Evolutionary conservation across 2,329 filamentous ascomycete species (phyloP), one percentile per base, ranked within the genome.

Genomic region (Colletotrichum camelliae): DNA sequence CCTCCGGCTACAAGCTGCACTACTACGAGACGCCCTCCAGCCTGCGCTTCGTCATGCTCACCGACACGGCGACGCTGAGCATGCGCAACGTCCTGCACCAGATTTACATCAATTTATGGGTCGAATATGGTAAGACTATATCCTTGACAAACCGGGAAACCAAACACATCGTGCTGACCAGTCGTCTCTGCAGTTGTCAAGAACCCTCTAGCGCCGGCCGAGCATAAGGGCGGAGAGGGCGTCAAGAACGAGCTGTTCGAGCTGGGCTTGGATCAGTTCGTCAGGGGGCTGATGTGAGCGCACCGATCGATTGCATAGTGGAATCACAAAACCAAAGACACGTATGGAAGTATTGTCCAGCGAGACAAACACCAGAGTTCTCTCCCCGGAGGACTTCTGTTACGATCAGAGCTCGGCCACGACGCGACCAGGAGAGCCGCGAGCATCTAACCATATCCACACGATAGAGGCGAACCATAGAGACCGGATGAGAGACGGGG

Each of bases 21-120:
- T 99, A 98, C 88, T 99, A 98, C 89, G 97, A 99, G 89, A 98
- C 97, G 15, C 96, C 96, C 1, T 97, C 96, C 68, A 97, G 95
- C 84, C 93, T 98, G 85, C 97, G 98, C 83, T 97, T 98, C 83
- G 96, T 98, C 82, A 95, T 99, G 93, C 89, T 98, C 82, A 98
- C 97, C 29, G 97, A 98, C 86, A 95, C 94, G 48, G 94, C 92
- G 79, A 94, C 95, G 74, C 91, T 94, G 79, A 98, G 96, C 85
- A 96, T 99, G 92, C 92, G 96, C 60, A 95, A 97, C 80, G 96
- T 98, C 27, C 87, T 99, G 81, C 96, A 99, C 84, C 97, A 99
- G 89, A 98, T 99, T 77, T 99, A 98, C 85, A 97, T 98, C 74
- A 98, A 98, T 84, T 91, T 98, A 29, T 99, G 97, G 87, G 96